phyloP scores from a whole-genome alignment of 2,329 filamentous ascomycete species.

The Aureobasidium sp. region DNA sequence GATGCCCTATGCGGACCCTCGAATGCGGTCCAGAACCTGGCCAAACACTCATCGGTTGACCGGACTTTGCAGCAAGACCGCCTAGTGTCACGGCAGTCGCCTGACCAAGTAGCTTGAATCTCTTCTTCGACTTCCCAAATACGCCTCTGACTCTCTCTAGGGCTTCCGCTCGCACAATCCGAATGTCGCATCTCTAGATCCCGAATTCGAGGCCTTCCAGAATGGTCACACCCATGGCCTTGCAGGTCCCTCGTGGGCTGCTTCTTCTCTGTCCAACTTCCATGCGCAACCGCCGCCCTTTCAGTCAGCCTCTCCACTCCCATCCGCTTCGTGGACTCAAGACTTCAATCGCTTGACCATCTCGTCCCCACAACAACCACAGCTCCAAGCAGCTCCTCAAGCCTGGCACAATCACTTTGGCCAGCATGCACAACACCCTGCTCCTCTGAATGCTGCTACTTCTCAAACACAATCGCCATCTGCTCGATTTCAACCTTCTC shows the following conservation, averaged over 20 bases:
- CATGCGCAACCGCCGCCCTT: slow-evolving; percentile 22
- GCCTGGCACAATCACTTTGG: slow-evolving; percentile 24
- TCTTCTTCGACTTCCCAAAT: background rate
- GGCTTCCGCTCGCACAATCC: slow-evolving; percentile 55
- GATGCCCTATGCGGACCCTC: slow-evolving; percentile 68
- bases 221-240: slow-evolving; percentile 37
- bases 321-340: slow-evolving; percentile 34
- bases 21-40: slow-evolving; percentile 66
- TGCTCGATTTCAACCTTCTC: background rate
- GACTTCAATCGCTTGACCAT: slow-evolving; percentile 45
- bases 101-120: slow-evolving; percentile 43
- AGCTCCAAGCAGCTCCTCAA: slow-evolving; percentile 36
- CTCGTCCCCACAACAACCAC: slow-evolving; percentile 37
- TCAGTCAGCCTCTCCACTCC: slow-evolving; percentile 27
- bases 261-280: slow-evolving; percentile 29
- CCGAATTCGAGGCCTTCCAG: slow-evolving; percentile 65
- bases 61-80: slow-evolving; percentile 68
- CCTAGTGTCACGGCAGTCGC: slow-evolving; percentile 47
- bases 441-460: background rate
- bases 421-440: slow-evolving; percentile 30
- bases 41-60: slow-evolving; percentile 62
- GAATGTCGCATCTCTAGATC: slow-evolving; percentile 51
- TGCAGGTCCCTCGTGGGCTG: slow-evolving; percentile 27
- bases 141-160: slow-evolving; percentile 32
- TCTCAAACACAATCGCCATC: slow-evolving; percentile 23